A percentile compares a stretch with the other conserved stretches of the same genome.
phyloP scores from a whole-genome alignment of 257 asterid genomes.

The Striga asiatica region DNA sequence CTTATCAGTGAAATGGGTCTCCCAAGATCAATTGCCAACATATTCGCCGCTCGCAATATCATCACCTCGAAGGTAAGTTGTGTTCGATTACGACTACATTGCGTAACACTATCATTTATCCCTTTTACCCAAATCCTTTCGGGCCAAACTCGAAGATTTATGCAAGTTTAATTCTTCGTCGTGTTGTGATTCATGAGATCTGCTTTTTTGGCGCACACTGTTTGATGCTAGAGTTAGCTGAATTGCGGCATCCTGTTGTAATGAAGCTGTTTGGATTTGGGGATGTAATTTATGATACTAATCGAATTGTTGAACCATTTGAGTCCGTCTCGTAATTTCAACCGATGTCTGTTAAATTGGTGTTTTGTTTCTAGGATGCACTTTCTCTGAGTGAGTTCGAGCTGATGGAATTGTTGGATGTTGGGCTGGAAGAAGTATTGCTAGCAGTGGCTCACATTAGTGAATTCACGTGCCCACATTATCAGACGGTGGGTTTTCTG shows the following conservation, averaged over 20 bases:
- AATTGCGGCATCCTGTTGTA: background rate
- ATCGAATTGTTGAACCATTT: background rate
- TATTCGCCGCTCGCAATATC: constrained; percentile 70
- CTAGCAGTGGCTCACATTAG: constrained; percentile 54
- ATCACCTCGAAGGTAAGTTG: constrained; percentile 55
- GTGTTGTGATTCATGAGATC: background rate
- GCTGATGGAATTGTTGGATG: constrained; percentile 79
- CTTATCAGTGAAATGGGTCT: constrained; percentile 67
- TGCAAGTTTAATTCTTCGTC: background rate
- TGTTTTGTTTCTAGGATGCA: constrained; percentile 55
- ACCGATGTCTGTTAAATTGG: constrained; percentile 1
- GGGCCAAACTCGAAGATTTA: too few species aligned
- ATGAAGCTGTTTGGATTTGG: background rate
- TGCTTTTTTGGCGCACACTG: background rate
- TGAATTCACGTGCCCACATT: constrained; percentile 65
- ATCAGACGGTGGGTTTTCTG: constrained; percentile 47
- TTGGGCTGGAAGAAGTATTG: constrained; percentile 57
- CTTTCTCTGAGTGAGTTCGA: constrained; percentile 64
- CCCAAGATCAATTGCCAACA: constrained; percentile 48
- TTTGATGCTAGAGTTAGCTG: background rate
- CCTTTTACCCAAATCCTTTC: too few species aligned
- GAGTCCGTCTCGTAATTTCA: background rate
- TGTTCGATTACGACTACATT: background rate
- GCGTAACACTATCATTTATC: too few species aligned
- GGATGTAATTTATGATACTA: background rate